Evolutionary conservation across 805 yeast genomes (phyloP), one percentile per base, ranked within the genome.

Genomic region (Metschnikowia henanensis): DNA sequence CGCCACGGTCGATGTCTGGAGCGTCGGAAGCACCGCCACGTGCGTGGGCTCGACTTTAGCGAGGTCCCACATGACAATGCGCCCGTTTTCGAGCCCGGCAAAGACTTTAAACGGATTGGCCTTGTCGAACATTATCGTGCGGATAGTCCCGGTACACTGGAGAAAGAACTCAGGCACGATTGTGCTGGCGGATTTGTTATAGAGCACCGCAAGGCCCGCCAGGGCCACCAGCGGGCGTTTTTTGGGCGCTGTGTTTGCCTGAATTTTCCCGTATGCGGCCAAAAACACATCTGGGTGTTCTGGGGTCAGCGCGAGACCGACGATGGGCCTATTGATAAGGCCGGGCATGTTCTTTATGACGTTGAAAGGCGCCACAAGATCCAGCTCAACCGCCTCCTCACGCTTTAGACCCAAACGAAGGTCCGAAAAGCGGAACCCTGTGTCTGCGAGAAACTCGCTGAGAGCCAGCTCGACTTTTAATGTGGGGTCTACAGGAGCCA

Each of bases 71-170:
- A 76, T 58, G n/a, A 70, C 72, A 1, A 80, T 35, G 38, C 68
- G 68, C 0, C 86, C 85, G 51, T 75, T 74, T 15, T 55, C 54
- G 5, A 79, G 66, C 0, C 83, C 80, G 0, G 73, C 83, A 21
- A 76, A 56, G 1, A 81, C 59, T 39, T 70, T 64, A 37, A 66
- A 62, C 1, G 75, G 58, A 18, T 66, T 61, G 13, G 58, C 48
- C 9, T 55, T 55, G 23, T 76, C 73, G 46, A 79, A 77, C 43
- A 64, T 66, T 6, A 74, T 65, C 6, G 53, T 46, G 1, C 66
- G 47, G 6, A 80, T 65, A 13, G 63, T 56, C 1, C 81, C 63
- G 8, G 71, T 59, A 31, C 77, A 64, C 10, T 64, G 62, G 12
- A 76, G 62, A 31, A 67, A 66, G 46, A 62, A 64, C 52, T 70